Evolutionary conservation across 2,329 filamentous ascomycete genomes (phyloP), one percentile per base, ranked within the genome.

Genomic region (Cladophialophora yegresii): DNA sequence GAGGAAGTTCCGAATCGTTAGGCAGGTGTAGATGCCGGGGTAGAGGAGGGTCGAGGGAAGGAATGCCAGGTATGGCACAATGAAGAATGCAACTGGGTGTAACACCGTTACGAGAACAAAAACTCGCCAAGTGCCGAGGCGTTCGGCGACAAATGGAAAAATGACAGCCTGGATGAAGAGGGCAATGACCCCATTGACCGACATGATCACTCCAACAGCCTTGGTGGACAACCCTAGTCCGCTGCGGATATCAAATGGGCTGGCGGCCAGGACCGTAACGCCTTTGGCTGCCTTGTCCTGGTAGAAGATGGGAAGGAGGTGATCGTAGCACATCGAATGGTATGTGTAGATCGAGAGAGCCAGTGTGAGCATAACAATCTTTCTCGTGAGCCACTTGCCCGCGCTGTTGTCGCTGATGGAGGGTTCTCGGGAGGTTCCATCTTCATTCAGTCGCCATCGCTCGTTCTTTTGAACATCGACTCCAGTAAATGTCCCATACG

Each of bases 281-380:
- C 79, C 73, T 28, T 77, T 74, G 67, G 77, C 79, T 32, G 85
- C 84, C 47, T 87, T 83, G 71, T 96, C 92, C 75, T 97, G 92
- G 58, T 96, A 86, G 78, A 96, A 97, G 65, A 97, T 96, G 7
- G 93, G 93, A 60, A 96, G 82, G 0, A 97, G 84, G 74, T 96
- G 91, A 73, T 97, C 93, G 77, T 91, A 97, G 0, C 90, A 92
- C 92, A 97, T 97, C 43, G 89, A 92, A 77, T 97, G 93, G 75
- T 96, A 71, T 4, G 92, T 95, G 79, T 96, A 96, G 68, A 97
- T 91, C 51, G 89, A 91, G 54, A 97, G 80, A 1, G 93, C 89
- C n/a, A 92, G 73, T 45, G 95, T 87, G 59, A 96, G 85, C 76
- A 90, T 87, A 69, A 90, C 80, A 65, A 96, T 87, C 47, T 84